A percentile compares a stretch with the other conserved stretches of the same genome.
Evolutionary conservation across 2,329 filamentous ascomycete species (phyloP).

Genomic region (Talaromyces sp.): DNA sequence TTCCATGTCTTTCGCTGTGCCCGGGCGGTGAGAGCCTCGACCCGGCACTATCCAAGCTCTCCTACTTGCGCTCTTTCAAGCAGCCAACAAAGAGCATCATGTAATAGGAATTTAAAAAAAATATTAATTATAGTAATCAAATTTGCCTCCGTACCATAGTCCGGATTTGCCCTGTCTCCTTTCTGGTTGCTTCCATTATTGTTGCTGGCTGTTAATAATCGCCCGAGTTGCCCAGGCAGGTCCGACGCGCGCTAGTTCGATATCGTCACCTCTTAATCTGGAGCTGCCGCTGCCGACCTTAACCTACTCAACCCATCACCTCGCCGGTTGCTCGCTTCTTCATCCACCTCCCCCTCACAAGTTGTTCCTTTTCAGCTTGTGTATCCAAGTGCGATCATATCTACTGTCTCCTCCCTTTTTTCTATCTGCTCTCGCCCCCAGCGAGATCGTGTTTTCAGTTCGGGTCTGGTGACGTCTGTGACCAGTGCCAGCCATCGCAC

Average conservation of each 20-base stretch:
- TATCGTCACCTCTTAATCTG: slow-evolving; percentile 37
- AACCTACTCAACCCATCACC: slow-evolving; percentile 18
- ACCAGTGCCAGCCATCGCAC: slow-evolving; percentile 8
- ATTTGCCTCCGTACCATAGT: not conserved
- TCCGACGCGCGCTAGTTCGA: slow-evolving; percentile 11
- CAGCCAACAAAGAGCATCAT: not conserved
- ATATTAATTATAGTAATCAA: not conserved
- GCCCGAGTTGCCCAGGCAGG: not conserved
- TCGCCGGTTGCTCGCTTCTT: slow-evolving; percentile 13
- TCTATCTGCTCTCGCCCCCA: slow-evolving; percentile 4
- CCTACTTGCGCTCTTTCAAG: not conserved
- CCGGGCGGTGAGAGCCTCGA: slow-evolving; percentile 19
- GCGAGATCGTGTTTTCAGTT: slow-evolving; percentile 9
- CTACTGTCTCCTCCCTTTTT: slow-evolving; percentile 7
- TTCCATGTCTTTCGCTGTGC: slow-evolving; percentile 34
- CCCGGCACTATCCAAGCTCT: slow-evolving; percentile 3
- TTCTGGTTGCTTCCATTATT: not conserved
- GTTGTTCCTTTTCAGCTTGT: slow-evolving; percentile 5
- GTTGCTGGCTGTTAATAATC: not conserved
- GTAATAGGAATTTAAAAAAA: not conserved
- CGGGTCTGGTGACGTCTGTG: slow-evolving; percentile 13
- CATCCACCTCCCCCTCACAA: slow-evolving; percentile 12
- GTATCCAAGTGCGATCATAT: slow-evolving; percentile 13
- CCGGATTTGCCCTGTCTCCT: not conserved
- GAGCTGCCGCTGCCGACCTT: slow-evolving; percentile 25